Evolutionary conservation across 805 yeast genomes (phyloP).

Genomic region (Nakazawaea ishiwadae): DNA sequence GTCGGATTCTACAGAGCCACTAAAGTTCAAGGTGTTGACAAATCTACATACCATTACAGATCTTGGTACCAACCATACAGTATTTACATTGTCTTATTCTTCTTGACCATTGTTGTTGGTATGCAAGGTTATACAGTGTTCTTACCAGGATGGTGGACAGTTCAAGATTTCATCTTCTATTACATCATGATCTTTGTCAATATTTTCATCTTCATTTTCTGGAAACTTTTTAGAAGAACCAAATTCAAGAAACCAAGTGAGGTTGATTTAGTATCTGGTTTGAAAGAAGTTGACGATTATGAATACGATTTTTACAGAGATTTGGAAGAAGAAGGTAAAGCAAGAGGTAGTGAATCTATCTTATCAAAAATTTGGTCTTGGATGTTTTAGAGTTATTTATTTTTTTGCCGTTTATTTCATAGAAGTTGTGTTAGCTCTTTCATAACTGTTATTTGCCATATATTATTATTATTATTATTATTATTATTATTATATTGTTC

Average conservation of each 20-base stretch:
- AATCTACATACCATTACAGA: constrained; percentile 37
- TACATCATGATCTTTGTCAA: constrained; percentile 40
- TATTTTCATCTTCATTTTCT: constrained; percentile 28
- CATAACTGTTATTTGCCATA: no score
- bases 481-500: no score
- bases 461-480: no score
- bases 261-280: constrained; percentile 29
- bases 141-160: constrained; percentile 31
- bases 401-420: background rate
- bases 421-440: background rate
- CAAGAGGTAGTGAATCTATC: background rate
- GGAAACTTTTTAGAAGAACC: constrained; percentile 34
- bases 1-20: constrained; percentile 61
- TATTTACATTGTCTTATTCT: constrained; percentile 22
- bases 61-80: constrained; percentile 41
- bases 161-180: constrained; percentile 38
- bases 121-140: constrained; percentile 36
- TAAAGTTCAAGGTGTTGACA: constrained; percentile 47
- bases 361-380: constrained; percentile 5
- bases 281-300: constrained; percentile 30
- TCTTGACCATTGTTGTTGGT: constrained; percentile 31
- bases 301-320: constrained; percentile 23
- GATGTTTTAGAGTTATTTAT: constrained; percentile 1
- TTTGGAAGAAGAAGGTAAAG: constrained; percentile 4
- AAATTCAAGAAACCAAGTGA: constrained; percentile 27